Conservation (phyloP, 306 rosid genomes). For the Rosa rugosa region DNA sequence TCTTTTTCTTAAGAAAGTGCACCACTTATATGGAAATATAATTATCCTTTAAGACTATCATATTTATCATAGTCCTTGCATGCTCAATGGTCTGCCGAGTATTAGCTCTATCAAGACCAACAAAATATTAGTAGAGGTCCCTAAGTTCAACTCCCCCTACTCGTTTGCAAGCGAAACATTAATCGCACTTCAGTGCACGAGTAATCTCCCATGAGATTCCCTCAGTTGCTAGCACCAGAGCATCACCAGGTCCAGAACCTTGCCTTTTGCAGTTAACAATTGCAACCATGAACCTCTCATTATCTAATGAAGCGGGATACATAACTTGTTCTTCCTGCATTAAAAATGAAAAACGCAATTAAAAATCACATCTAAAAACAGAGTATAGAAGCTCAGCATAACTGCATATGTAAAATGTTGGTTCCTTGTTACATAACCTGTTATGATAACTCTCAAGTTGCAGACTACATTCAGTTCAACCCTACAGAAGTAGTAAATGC, state of each 20-base stretch:
- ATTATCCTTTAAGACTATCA: too few species aligned
- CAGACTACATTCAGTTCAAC: background rate
- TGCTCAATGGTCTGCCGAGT: background rate
- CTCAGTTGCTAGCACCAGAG: constrained; percentile 37
- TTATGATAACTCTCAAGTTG: background rate
- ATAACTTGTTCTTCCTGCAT: constrained; percentile 88
- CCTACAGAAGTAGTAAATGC: background rate
- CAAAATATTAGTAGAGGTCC: background rate
- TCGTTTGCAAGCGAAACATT: background rate
- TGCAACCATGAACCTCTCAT: constrained; percentile 80
- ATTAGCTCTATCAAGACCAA: background rate
- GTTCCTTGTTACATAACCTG: background rate
- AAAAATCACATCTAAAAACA: background rate
- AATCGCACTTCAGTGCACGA: constrained; percentile 68
- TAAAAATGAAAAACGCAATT: background rate
- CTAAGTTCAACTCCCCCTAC: background rate
- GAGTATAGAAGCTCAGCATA: background rate
- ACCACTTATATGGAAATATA: too few species aligned
- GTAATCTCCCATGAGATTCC: constrained; percentile 79
- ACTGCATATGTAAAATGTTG: background rate
- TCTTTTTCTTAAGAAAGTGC: too few species aligned
- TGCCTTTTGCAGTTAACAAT: constrained; percentile 54
- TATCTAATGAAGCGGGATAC: constrained; percentile 70
- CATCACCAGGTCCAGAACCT: constrained; percentile 24
- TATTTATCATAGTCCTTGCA: too few species aligned